A percentile compares a stretch with the other conserved stretches of the same genome.
Evolutionary conservation across 2,329 filamentous ascomycete species (phyloP).

Genomic region (Fusarium sp.): DNA sequence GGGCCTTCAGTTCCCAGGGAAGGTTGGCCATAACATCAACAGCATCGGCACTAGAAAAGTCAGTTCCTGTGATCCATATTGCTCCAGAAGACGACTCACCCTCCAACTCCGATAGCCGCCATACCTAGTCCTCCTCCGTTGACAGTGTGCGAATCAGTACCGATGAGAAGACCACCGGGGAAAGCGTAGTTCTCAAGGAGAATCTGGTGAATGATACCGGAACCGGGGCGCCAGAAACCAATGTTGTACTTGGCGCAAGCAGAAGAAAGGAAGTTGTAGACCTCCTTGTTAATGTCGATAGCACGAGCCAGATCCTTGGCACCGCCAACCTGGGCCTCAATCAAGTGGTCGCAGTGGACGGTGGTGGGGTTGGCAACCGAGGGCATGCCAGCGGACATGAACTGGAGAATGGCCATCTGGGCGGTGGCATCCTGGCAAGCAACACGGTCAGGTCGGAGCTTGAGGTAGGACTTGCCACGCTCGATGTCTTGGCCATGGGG

Average conservation of each 20-base stretch:
- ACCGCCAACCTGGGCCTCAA: slow-evolving; percentile 95
- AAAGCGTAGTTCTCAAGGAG: slow-evolving; percentile 99
- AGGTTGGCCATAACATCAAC: slow-evolving; percentile 98
- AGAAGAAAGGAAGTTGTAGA: slow-evolving; percentile 96
- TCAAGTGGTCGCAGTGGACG: slow-evolving; percentile 99
- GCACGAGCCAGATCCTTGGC: slow-evolving; percentile 94
- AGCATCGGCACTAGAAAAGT: slow-evolving; percentile 84
- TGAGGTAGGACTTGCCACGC: slow-evolving; percentile 95
- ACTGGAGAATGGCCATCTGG: slow-evolving; percentile 99
- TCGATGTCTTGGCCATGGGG: slow-evolving; percentile 96
- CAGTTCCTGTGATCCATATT: too few species aligned
- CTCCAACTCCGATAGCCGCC: slow-evolving; percentile 92
- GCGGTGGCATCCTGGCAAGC: slow-evolving; percentile 99
- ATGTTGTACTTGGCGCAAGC: slow-evolving; percentile 99
- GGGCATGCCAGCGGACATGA: slow-evolving; percentile 99
- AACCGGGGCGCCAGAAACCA: slow-evolving; percentile 99
- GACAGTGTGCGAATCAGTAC: slow-evolving; percentile 97
- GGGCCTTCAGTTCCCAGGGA: slow-evolving; percentile 98
- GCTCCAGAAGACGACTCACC: too few species aligned
- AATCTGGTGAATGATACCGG: slow-evolving; percentile 99
- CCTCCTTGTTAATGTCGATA: slow-evolving; percentile 96
- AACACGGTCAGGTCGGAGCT: slow-evolving; percentile 96
- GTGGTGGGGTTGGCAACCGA: slow-evolving; percentile 94
- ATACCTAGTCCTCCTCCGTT: slow-evolving; percentile 98
- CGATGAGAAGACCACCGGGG: slow-evolving; percentile 97